Evolutionary conservation across 2,329 filamentous ascomycete genomes (phyloP).

Genomic region (Epicoccum nigrum): DNA sequence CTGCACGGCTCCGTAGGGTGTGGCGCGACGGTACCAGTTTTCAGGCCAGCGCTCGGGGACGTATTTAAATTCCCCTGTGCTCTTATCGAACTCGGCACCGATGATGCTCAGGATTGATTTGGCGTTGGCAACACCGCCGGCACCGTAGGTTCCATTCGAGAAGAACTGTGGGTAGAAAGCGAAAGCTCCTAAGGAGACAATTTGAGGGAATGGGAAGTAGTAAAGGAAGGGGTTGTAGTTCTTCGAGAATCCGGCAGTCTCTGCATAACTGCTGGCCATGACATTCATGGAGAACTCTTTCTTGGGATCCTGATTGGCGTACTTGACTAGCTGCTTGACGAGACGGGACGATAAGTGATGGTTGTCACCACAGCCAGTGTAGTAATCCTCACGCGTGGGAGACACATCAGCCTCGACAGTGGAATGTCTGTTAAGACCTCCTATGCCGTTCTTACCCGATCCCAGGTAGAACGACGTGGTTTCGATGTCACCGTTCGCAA

Average conservation of each 20-base stretch:
- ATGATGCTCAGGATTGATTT: slow-evolving; percentile 53
- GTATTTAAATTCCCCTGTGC: slow-evolving; percentile 53
- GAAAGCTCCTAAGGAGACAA: slow-evolving; percentile 56
- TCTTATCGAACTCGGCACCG: slow-evolving; percentile 52
- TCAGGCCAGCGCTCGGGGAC: slow-evolving; percentile 60
- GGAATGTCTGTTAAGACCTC: slow-evolving; percentile 50
- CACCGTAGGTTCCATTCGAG: slow-evolving; percentile 46
- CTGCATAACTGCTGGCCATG: slow-evolving; percentile 32
- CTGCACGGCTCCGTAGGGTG: slow-evolving; percentile 55
- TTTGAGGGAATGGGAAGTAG: slow-evolving; percentile 48
- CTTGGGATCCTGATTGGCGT: slow-evolving; percentile 25
- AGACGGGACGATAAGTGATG: slow-evolving; percentile 47
- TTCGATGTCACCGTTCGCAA: slow-evolving; percentile 29
- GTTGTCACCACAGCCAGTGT: slow-evolving; percentile 48
- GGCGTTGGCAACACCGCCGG: slow-evolving; percentile 43
- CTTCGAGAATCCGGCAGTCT: slow-evolving; percentile 52
- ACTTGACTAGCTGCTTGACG: slow-evolving; percentile 22
- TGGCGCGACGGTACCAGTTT: slow-evolving; percentile 58
- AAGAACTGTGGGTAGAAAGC: slow-evolving; percentile 37
- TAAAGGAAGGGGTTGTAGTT: slow-evolving; percentile 53
- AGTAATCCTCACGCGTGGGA: slow-evolving; percentile 46
- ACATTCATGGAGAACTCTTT: slow-evolving; percentile 35
- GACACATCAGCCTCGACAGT: slow-evolving; percentile 45
- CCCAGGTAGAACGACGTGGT: slow-evolving; percentile 29
- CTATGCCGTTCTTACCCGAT: slow-evolving; percentile 25